A percentile compares a stretch with the other conserved stretches of the same genome.
Conservation (phyloP, 108 stramenopile genomes). For the Pseudonitzschia pungens region DNA sequence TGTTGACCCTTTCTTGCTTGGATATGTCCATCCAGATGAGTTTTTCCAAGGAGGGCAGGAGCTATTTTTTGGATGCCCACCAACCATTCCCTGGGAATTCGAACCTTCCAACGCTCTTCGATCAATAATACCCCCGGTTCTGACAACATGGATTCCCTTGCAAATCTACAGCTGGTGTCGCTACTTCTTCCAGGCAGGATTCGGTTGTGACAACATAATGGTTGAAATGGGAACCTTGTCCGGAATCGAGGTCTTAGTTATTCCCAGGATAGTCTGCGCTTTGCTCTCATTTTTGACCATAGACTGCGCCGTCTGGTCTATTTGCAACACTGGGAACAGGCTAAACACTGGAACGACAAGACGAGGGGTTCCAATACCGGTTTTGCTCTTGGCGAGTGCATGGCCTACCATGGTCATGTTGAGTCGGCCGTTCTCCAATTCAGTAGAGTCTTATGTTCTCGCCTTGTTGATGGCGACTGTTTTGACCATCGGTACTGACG, state of each 20-base stretch:
- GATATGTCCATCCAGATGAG: conserved; percentile 86
- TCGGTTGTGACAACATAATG: not conserved
- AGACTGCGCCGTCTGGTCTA: conserved; percentile 56
- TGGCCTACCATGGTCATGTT: conserved; percentile 68
- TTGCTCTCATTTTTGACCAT: conserved; percentile 55
- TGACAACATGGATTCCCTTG: conserved; percentile 70
- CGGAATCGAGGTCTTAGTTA: conserved; percentile 59
- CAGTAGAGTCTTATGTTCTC: conserved; percentile 70
- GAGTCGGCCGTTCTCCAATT: conserved; percentile 76
- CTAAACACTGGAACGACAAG: not conserved
- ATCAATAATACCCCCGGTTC: conserved; percentile 64
- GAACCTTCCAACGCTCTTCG: conserved; percentile 71
- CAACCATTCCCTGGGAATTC: conserved; percentile 75
- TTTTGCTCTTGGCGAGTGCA: conserved; percentile 61
- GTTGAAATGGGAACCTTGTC: conserved; percentile 36
- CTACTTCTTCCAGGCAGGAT: not conserved
- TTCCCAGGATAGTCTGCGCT: conserved; percentile 69
- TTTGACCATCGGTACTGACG: not conserved
- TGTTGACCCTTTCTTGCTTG: conserved; percentile 45
- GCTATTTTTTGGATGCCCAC: conserved; percentile 51
- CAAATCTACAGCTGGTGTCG: conserved; percentile 35
- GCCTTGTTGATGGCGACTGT: conserved; percentile 50
- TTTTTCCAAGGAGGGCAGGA: conserved; percentile 79
- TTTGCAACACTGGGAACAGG: not conserved
- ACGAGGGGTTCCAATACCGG: conserved; percentile 34